Evolutionary conservation across 192 early-diverging fungal genomes (phyloP).

Genomic region (Backusella psychrophila): DNA sequence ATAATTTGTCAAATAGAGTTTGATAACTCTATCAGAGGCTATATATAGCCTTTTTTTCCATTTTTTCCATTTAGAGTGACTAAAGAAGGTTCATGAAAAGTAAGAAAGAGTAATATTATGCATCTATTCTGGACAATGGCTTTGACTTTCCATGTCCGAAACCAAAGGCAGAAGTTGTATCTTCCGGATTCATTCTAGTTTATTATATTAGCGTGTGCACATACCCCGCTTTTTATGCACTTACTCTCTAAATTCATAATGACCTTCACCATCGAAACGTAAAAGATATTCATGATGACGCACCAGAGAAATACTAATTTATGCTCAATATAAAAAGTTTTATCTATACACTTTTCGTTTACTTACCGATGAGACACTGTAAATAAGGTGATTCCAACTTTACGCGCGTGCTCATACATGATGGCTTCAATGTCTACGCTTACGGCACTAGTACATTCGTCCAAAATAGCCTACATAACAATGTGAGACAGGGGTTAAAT

Average conservation of each 20-base stretch:
- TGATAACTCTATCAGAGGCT: not conserved
- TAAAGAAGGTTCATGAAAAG: not conserved
- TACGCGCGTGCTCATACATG: slow-evolving; percentile 61
- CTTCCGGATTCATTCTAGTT: slow-evolving; percentile 42
- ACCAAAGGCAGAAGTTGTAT: slow-evolving; percentile 43
- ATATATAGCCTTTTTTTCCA: not conserved
- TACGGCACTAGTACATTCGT: slow-evolving; percentile 82
- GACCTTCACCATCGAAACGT: slow-evolving; percentile 62
- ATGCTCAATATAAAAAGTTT: not conserved
- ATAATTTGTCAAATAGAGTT: not conserved
- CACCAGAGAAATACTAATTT: slow-evolving; percentile 30
- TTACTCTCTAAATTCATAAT: slow-evolving; percentile 57
- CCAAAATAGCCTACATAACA: slow-evolving; percentile 49
- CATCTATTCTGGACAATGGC: slow-evolving; percentile 24
- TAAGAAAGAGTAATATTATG: not conserved
- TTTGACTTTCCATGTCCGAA: slow-evolving; percentile 54
- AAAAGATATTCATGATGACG: slow-evolving; percentile 59
- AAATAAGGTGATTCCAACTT: slow-evolving; percentile 58
- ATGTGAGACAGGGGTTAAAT: no score
- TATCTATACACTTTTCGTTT: not conserved
- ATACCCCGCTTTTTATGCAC: not conserved
- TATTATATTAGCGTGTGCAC: not conserved
- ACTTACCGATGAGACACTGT: slow-evolving; percentile 56
- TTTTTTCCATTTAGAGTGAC: not conserved
- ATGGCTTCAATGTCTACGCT: slow-evolving; percentile 78